phyloP scores from a whole-genome alignment of 2,329 filamentous ascomycete species.

The Pestalotiopsis fici region DNA sequence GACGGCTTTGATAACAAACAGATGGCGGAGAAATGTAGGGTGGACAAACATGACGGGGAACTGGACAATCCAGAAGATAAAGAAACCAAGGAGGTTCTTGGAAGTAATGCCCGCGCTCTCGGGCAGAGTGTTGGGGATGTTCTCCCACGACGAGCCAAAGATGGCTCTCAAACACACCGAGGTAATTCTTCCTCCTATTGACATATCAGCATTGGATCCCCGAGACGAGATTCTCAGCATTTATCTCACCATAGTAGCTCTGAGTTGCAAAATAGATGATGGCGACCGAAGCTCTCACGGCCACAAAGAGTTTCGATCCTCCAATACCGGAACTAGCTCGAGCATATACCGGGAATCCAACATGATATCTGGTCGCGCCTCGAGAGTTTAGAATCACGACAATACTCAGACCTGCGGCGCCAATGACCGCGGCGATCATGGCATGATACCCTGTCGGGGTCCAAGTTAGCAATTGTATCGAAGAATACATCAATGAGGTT shows the following conservation, averaged over 20 bases:
- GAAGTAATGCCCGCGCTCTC: slow-evolving; percentile 47
- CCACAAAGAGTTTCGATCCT: slow-evolving; percentile 39
- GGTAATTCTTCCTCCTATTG: slow-evolving; percentile 24
- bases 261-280: slow-evolving; percentile 39
- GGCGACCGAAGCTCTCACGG: slow-evolving; percentile 32
- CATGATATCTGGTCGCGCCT: slow-evolving; percentile 33
- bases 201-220: neutral
- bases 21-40: slow-evolving; percentile 46
- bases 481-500: neutral
- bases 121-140: slow-evolving; percentile 48
- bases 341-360: slow-evolving; percentile 35
- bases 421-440: slow-evolving; percentile 30
- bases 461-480: neutral
- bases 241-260: slow-evolving; percentile 28
- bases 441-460: slow-evolving; percentile 24
- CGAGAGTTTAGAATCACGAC: slow-evolving; percentile 34
- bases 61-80: slow-evolving; percentile 57
- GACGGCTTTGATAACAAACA: slow-evolving; percentile 43
- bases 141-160: slow-evolving; percentile 36
- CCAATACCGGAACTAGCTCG: slow-evolving; percentile 34
- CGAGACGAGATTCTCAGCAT: neutral
- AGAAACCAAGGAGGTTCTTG: slow-evolving; percentile 51
- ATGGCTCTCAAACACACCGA: slow-evolving; percentile 36
- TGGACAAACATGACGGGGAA: slow-evolving; percentile 49
- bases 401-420: slow-evolving; percentile 28